Evolutionary conservation across 768 basidiomycete species (phyloP).

Genomic region (Boletus tylopilopsis): DNA sequence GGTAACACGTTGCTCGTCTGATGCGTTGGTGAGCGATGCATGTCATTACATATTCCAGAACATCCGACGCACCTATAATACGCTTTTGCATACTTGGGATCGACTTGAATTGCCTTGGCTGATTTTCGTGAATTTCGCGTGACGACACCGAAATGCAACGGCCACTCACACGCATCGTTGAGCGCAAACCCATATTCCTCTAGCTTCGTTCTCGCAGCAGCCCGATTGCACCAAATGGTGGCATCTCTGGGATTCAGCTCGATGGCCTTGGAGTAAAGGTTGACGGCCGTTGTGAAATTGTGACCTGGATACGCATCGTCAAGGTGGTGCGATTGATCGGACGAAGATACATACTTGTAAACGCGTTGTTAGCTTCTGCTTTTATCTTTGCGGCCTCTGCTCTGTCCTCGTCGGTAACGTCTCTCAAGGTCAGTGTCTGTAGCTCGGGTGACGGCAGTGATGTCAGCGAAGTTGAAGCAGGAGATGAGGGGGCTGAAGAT

Average conservation of each 20-base stretch:
- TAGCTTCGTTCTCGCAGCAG: constrained; percentile 87
- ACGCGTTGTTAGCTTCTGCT: constrained; percentile 84
- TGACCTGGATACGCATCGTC: constrained; percentile 43
- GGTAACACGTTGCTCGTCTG: constrained; percentile 85
- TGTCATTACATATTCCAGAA: not conserved
- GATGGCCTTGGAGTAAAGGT: constrained; percentile 81
- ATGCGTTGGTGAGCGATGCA: not conserved
- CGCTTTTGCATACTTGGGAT: constrained; percentile 88
- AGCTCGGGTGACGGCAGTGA: constrained; percentile 60
- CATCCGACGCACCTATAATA: constrained; percentile 62
- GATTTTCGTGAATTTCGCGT: constrained; percentile 16
- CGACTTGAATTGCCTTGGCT: constrained; percentile 85
- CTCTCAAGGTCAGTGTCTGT: constrained; percentile 45
- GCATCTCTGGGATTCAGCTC: constrained; percentile 84
- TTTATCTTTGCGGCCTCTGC: constrained; percentile 71
- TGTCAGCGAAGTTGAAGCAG: constrained; percentile 50
- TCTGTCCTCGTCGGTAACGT: constrained; percentile 69
- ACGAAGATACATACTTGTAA: constrained; percentile 45
- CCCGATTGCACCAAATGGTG: constrained; percentile 92
- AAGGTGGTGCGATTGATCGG: not conserved
- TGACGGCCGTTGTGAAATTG: constrained; percentile 72
- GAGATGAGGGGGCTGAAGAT: constrained; percentile 37
- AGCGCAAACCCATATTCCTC: constrained; percentile 95
- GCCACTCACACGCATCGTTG: constrained; percentile 71
- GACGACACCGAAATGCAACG: constrained; percentile 1